Evolutionary conservation across 495 filamentous ascomycete species (phyloP).

Genomic region (Tuber borchii): DNA sequence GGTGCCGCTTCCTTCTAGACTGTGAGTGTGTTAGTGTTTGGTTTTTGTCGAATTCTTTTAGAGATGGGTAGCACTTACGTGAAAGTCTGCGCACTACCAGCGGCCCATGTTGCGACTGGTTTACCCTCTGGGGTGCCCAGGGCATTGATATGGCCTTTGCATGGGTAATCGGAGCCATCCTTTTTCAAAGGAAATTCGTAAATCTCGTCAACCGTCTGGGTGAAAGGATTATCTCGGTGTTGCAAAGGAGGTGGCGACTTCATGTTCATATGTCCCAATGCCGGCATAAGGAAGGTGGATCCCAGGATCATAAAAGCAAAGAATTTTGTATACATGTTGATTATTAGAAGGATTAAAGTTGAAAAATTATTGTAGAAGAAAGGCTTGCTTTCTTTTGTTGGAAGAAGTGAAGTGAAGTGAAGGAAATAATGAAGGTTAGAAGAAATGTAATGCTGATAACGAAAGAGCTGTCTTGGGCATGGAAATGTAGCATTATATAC

Average conservation of each 20-base stretch:
- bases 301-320: not conserved
- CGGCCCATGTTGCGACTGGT: constrained; percentile 48
- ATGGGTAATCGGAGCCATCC: constrained; percentile 54
- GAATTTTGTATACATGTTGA: not conserved
- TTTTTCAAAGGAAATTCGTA: constrained; percentile 47
- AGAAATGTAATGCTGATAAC: not conserved
- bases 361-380: not conserved
- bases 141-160: constrained; percentile 58
- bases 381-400: not conserved
- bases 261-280: constrained; percentile 57
- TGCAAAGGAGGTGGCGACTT: constrained; percentile 52
- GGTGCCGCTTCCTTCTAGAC: constrained; percentile 50
- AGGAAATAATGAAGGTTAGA: not conserved
- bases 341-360: not conserved
- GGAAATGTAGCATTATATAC: not conserved
- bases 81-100: constrained; percentile 55
- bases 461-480: not conserved
- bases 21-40: constrained; percentile 15
- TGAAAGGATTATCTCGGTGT: constrained; percentile 30
- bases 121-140: constrained; percentile 47
- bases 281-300: constrained; percentile 13
- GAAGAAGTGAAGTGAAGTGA: not conserved
- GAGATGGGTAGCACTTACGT: constrained; percentile 29
- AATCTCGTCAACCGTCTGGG: constrained; percentile 29
- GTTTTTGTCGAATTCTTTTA: not conserved